Evolutionary conservation across 495 filamentous ascomycete species (phyloP).

Genomic region (Collariella sp.): DNA sequence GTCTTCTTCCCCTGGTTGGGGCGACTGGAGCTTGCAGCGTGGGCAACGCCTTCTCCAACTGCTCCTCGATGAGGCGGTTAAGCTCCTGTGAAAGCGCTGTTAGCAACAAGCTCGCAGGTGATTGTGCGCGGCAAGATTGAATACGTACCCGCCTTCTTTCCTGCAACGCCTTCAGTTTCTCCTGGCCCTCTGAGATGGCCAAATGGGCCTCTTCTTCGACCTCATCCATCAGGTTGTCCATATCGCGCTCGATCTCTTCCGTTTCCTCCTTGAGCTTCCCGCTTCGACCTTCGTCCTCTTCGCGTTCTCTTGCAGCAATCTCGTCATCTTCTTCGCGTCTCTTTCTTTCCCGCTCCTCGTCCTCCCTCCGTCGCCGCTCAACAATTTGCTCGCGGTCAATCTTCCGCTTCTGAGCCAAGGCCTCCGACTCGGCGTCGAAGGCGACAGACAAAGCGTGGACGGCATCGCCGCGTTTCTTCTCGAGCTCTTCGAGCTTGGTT

Average conservation of each 20-base stretch:
- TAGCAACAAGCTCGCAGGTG: background rate
- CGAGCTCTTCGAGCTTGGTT: constrained; percentile 25
- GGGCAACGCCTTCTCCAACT: constrained; percentile 21
- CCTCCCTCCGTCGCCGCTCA: constrained; percentile 24
- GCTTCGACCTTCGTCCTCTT: constrained; percentile 22
- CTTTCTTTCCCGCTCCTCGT: constrained; percentile 25
- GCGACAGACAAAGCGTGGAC: constrained; percentile 18
- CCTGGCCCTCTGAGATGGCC: constrained; percentile 18
- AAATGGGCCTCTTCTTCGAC: constrained; percentile 25
- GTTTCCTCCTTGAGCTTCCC: constrained; percentile 15
- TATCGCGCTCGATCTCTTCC: constrained; percentile 24
- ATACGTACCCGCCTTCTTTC: constrained; percentile 25
- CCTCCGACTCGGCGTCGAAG: constrained; percentile 21
- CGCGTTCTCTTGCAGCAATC: constrained; percentile 9
- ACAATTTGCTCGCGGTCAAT: constrained; percentile 21
- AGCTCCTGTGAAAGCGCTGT: constrained; percentile 23
- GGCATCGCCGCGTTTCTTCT: constrained; percentile 19
- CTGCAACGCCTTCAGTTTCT: constrained; percentile 24
- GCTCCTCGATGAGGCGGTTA: constrained; percentile 30
- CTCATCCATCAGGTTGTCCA: constrained; percentile 19
- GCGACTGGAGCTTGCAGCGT: background rate
- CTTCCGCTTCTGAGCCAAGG: constrained; percentile 13
- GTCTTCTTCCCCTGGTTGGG: constrained; percentile 10
- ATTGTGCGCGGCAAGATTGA: background rate
- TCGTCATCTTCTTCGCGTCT: constrained; percentile 27